These are phyloP conservation scores for Exophiala aquamarina DNA, from an alignment of 2,329 filamentous ascomycete genomes.

Conservation along the genomic window DNA sequence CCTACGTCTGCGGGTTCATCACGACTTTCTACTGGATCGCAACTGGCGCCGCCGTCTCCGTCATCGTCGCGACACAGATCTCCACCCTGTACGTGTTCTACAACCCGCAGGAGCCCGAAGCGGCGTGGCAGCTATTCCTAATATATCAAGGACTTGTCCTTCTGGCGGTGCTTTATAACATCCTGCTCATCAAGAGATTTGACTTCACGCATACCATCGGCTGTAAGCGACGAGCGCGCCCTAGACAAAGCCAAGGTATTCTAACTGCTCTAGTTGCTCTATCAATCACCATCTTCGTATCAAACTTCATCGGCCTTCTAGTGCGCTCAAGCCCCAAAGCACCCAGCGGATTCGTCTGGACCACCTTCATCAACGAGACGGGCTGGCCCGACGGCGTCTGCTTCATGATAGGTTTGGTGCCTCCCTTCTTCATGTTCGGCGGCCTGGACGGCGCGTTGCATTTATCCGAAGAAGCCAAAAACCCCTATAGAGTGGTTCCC, in stretches of 20 bases:
- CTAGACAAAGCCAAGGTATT: neutral
- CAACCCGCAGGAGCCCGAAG: slow-evolving; percentile 9
- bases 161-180: slow-evolving; percentile 24
- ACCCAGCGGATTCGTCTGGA: slow-evolving; percentile 18
- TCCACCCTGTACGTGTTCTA: slow-evolving; percentile 16
- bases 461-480: slow-evolving; percentile 38
- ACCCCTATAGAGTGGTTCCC: slow-evolving; percentile 33
- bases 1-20: slow-evolving; percentile 27
- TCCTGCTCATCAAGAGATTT: slow-evolving; percentile 1
- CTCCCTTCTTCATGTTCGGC: slow-evolving; percentile 38
- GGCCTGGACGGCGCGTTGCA: slow-evolving; percentile 40
- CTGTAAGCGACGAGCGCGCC: slow-evolving; percentile 17
- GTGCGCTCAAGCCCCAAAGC: slow-evolving; percentile 17
- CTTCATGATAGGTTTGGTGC: slow-evolving; percentile 40
- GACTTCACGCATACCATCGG: neutral
- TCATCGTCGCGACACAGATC: slow-evolving; percentile 26
- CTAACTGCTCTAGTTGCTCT: neutral
- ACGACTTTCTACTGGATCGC: slow-evolving; percentile 30
- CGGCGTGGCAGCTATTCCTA: slow-evolving; percentile 26
- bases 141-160: slow-evolving; percentile 20
- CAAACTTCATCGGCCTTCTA: slow-evolving; percentile 29
- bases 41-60: slow-evolving; percentile 19
- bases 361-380: slow-evolving; percentile 13
- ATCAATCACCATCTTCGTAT: slow-evolving; percentile 31
- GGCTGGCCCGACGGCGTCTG: slow-evolving; percentile 28